Percentiles rank a stretch among this genome's conserved stretches.
Conservation (phyloP, 345 rosid species). For the Bretschneidera sinensis region DNA sequence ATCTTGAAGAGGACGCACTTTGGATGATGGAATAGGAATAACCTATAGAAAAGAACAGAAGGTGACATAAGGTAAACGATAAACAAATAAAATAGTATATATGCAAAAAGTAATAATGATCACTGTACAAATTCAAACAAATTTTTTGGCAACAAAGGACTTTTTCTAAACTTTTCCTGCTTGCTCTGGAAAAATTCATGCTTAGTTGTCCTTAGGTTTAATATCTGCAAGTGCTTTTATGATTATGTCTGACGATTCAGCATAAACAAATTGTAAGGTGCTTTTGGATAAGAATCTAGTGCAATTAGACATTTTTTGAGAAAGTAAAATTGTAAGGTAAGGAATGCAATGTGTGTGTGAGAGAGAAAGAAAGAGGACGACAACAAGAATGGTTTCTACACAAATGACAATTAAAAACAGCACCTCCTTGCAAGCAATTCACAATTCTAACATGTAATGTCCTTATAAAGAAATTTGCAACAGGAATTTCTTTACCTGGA, state of each 20-base stretch:
- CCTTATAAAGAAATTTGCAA: conserved; percentile 1
- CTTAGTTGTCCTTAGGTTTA: no score
- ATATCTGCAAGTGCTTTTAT: no score
- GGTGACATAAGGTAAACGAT: neutral
- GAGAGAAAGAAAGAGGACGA: no score
- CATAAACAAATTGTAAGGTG: no score
- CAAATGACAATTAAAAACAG: neutral
- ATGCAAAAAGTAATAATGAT: neutral
- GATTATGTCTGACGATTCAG: no score
- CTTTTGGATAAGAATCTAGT: no score
- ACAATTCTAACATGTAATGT: neutral
- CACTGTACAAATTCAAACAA: neutral
- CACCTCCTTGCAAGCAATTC: neutral
- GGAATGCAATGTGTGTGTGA: no score
- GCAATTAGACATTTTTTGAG: no score
- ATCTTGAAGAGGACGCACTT: conserved; percentile 49
- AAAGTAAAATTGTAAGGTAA: no score
- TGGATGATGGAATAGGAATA: conserved; percentile 78
- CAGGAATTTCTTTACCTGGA: conserved; percentile 50
- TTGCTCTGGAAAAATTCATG: no score
- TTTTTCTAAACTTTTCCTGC: conserved; percentile 6
- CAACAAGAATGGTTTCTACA: neutral
- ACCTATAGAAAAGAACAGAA: conserved; percentile 33
- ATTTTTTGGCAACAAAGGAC: neutral
- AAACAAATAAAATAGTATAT: neutral